Percentiles rank a stretch among this genome's conserved stretches.
phyloP scores from a whole-genome alignment of 1,284 basidiomycete species.

The Cryptococcus sp. region DNA sequence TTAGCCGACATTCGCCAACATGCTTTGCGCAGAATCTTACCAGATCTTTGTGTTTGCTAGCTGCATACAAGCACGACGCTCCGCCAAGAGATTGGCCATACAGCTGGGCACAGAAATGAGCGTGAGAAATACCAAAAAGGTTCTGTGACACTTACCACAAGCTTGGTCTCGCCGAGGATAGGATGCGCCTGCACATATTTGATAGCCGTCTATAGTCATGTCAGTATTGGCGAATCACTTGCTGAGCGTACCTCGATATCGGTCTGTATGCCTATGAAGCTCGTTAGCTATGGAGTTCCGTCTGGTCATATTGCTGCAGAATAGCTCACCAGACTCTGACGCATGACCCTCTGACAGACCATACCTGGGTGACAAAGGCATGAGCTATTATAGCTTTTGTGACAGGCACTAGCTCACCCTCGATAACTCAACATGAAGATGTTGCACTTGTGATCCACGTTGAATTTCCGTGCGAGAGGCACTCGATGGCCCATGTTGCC shows the following conservation, averaged over 20 bases:
- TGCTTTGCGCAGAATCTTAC: conserved; percentile 51
- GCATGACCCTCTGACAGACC: conserved; percentile 79
- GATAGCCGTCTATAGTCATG: conserved; percentile 58
- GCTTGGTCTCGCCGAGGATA: conserved; percentile 65
- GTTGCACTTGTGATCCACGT: conserved; percentile 67
- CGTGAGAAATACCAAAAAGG: not conserved
- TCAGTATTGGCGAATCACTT: not conserved
- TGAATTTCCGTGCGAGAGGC: conserved; percentile 85
- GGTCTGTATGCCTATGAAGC: conserved; percentile 65
- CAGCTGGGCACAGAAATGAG: conserved; percentile 46
- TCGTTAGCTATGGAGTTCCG: too few species aligned
- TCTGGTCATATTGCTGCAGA: too few species aligned
- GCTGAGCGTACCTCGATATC: conserved; percentile 72
- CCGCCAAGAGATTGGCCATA: conserved; percentile 97
- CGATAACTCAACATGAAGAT: conserved; percentile 52
- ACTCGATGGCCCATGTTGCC: conserved; percentile 70
- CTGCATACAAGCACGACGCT: conserved; percentile 88
- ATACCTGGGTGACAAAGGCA: conserved; percentile 54
- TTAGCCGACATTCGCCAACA: not conserved
- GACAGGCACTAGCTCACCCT: conserved; percentile 28
- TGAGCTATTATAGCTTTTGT: not conserved
- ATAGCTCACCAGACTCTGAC: conserved; percentile 68
- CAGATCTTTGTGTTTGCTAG: conserved; percentile 71
- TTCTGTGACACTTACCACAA: conserved; percentile 55
- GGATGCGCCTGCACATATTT: conserved; percentile 75